Evolutionary conservation across 108 stramenopile genomes (phyloP).

Genomic region (Skeletonema tropicum): DNA sequence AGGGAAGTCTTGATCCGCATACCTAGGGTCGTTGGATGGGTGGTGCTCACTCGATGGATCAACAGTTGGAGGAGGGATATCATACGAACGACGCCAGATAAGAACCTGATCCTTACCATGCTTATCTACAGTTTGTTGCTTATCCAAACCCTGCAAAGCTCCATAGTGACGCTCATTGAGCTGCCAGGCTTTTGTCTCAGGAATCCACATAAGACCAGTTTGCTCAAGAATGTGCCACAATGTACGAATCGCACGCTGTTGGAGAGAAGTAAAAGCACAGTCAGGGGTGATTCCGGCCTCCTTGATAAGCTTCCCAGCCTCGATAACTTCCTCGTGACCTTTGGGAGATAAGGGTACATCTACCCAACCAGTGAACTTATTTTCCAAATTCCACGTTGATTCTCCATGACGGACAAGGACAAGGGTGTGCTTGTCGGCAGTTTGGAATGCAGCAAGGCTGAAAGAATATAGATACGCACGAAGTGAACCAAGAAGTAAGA

Average conservation of each 20-base stretch:
- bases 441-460: constrained; percentile 52
- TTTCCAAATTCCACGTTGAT: constrained; percentile 95
- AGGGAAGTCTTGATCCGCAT: constrained; percentile 73
- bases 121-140: constrained; percentile 97
- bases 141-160: constrained; percentile 94
- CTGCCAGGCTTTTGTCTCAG: constrained; percentile 78
- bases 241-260: constrained; percentile 95
- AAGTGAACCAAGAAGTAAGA: not conserved
- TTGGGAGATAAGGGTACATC: constrained; percentile 92
- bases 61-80: constrained; percentile 92
- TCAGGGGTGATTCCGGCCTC: constrained; percentile 83
- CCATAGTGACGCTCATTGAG: constrained; percentile 97
- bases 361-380: constrained; percentile 91
- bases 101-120: constrained; percentile 96
- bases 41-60: constrained; percentile 75
- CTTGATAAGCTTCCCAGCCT: constrained; percentile 82
- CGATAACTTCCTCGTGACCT: constrained; percentile 90
- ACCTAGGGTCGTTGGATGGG: constrained; percentile 92
- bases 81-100: constrained; percentile 94
- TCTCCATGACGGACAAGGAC: constrained; percentile 95
- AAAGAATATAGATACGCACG: not conserved
- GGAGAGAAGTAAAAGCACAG: constrained; percentile 94
- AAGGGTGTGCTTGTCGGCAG: constrained; percentile 68
- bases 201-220: constrained; percentile 89
- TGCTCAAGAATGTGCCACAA: constrained; percentile 84